Evolutionary conservation across 371 early-diverging fungal genomes (phyloP).

Genomic region (Mucor sp.): DNA sequence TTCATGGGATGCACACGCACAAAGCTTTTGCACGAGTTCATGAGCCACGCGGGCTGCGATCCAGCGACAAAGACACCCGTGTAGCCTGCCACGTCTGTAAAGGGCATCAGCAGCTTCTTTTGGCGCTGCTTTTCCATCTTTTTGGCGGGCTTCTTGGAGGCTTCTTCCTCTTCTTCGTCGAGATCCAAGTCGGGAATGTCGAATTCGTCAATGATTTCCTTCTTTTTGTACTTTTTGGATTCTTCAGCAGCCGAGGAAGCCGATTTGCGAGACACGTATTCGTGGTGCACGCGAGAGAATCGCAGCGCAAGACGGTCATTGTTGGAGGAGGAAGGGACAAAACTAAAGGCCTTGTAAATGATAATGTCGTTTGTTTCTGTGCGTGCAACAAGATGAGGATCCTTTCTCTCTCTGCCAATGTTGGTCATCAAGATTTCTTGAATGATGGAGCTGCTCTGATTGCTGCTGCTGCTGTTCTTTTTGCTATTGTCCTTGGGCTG

Average conservation of each 20-base stretch:
- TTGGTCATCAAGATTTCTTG: conserved; percentile 72
- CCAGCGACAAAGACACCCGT: conserved; percentile 90
- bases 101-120: conserved; percentile 55
- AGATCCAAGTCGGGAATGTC: conserved; percentile 23
- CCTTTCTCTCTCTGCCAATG: conserved; percentile 62
- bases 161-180: conserved; percentile 22
- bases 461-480: background rate
- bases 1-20: conserved; percentile 84
- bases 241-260: conserved; percentile 7
- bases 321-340: conserved; percentile 38
- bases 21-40: conserved; percentile 67
- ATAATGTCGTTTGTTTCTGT: conserved; percentile 72
- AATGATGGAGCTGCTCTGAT: conserved; percentile 40
- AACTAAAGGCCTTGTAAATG: conserved; percentile 71
- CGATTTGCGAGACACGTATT: conserved; percentile 64
- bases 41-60: conserved; percentile 78
- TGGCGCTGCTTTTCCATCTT: conserved; percentile 16
- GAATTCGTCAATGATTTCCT: conserved; percentile 29
- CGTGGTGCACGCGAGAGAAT: conserved; percentile 71
- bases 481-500: conserved; percentile 16
- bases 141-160: conserved; percentile 25
- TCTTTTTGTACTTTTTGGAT: conserved; percentile 16
- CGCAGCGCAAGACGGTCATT: conserved; percentile 68
- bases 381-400: conserved; percentile 72
- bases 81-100: conserved; percentile 74